Conservation (phyloP, 2,329 filamentous ascomycete species). For the Ophiostoma angusticollis region DNA sequence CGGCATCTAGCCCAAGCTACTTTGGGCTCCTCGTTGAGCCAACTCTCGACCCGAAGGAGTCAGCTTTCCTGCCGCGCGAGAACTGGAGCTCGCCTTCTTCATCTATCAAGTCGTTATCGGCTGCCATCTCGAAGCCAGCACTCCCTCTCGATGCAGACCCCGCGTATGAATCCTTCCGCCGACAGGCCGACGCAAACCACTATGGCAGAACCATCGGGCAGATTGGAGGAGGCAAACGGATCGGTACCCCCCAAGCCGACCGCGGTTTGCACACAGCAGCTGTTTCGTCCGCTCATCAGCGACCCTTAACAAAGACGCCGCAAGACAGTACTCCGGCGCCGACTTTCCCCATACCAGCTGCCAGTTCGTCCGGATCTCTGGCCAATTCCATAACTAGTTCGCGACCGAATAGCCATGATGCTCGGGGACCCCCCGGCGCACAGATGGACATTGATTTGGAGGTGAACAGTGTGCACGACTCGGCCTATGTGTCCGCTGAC, state of each 20-base stretch:
- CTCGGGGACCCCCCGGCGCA: constrained; percentile 4
- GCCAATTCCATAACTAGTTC: neutral
- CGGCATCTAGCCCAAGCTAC: constrained; percentile 63
- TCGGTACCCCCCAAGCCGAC: too few species aligned
- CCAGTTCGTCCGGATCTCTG: neutral
- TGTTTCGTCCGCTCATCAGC: too few species aligned
- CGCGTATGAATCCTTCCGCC: constrained; percentile 69
- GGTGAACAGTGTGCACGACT: constrained; percentile 34
- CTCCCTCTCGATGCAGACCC: constrained; percentile 58
- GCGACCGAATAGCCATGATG: neutral
- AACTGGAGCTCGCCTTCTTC: constrained; percentile 63
- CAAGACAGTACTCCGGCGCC: too few species aligned
- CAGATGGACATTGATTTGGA: constrained; percentile 34
- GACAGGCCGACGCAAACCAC: constrained; percentile 54
- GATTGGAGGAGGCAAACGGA: neutral
- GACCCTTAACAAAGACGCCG: too few species aligned
- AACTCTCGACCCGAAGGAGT: constrained; percentile 47
- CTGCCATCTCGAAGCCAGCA: constrained; percentile 54
- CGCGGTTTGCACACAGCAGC: too few species aligned
- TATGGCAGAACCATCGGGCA: constrained; percentile 30
- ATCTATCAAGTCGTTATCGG: constrained; percentile 56
- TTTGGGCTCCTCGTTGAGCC: constrained; percentile 64
- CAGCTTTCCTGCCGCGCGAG: constrained; percentile 48
- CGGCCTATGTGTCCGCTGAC: constrained; percentile 40
- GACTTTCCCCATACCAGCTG: constrained; percentile 7